Evolutionary conservation across 805 yeast species (phyloP), one percentile per base, ranked within the genome.

Genomic region (Nakazawaea ishiwadae): DNA sequence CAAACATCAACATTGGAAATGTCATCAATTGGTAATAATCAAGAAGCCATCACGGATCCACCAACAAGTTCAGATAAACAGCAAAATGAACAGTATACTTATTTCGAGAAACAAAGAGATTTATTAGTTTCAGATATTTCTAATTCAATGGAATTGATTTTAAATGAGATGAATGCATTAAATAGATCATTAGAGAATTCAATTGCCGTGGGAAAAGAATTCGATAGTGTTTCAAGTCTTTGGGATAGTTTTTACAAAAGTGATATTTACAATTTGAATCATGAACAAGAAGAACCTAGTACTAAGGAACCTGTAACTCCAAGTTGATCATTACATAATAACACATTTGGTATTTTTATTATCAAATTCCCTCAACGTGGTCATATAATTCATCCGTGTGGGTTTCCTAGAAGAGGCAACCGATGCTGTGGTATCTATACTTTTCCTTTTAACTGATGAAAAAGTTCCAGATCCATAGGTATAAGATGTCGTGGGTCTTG

Each of bases 131-230:
- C 75, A 32, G 83, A 79, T 45, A 77, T 80, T 34, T 59, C 79
- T 2, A 52, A 58, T 31, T 65, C 79, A 9, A 71, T 84, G 74
- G 88, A 81, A 50, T 71, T 81, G 0, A 83, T 83, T 5, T 64
- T 82, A 39, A 68, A 76, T 51, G 80, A 80, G 49, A 58, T 84
- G 44, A 82, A 81, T 49, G 71, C 79, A 16, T 62, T 84, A 45
- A 84, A 84, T 54, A 68, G 87, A 33, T 74, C 89, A 0, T 60
- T 84, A 39, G 83, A 81, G 49, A 79, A 76, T 32, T 74, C 80
- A 2, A 71, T 82, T 12, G 81, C 83, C 17, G 86, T 84, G 3
- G 90, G 93, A 1, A 78, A 79, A 52, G 90, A 82, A 45, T 84
- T 84, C 51, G 85, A 83, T 44, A 73, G 75, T 38, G 85, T 83